Percentiles rank a stretch among this genome's conserved stretches.
Conservation (phyloP, 331 rosid species). For the Quercus phellos region DNA sequence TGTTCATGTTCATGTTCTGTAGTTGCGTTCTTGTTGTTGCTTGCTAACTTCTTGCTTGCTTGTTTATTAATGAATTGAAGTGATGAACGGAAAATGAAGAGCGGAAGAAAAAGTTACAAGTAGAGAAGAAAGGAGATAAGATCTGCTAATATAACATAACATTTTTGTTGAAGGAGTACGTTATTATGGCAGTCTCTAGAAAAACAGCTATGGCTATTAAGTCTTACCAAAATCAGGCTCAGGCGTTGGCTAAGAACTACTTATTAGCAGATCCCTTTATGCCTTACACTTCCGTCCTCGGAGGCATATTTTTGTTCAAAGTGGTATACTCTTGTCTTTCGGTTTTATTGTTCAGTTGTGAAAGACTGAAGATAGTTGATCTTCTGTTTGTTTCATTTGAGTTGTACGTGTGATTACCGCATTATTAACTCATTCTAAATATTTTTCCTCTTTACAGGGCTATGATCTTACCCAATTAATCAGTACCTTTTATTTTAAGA, state of each 20-base stretch:
- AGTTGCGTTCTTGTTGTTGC: neutral
- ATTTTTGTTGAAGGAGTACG: neutral
- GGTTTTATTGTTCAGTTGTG: neutral
- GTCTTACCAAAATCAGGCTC: slow-evolving; percentile 58
- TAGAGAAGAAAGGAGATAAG: neutral
- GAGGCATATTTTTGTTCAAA: slow-evolving; percentile 53
- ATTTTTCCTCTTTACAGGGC: slow-evolving; percentile 24
- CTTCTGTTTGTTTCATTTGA: neutral
- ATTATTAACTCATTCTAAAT: neutral
- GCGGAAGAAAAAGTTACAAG: neutral
- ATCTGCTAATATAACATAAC: neutral
- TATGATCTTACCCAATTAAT: slow-evolving; percentile 51
- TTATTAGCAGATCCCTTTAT: slow-evolving; percentile 40
- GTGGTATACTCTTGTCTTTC: slow-evolving; percentile 28
- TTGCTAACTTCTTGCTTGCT: neutral
- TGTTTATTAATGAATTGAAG: neutral
- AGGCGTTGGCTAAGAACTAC: slow-evolving; percentile 32
- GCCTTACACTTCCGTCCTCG: slow-evolving; percentile 44
- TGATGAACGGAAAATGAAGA: neutral
- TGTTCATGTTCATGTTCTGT: neutral
- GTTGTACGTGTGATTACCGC: neutral
- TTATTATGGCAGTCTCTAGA: slow-evolving; percentile 20
- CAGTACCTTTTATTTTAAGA: slow-evolving; percentile 45
- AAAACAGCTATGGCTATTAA: slow-evolving; percentile 38
- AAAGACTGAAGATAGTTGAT: neutral